A percentile compares a stretch with the other conserved stretches of the same genome.
Evolutionary conservation across 192 early-diverging fungal species (phyloP).

Genomic region (Dispira simplex): DNA sequence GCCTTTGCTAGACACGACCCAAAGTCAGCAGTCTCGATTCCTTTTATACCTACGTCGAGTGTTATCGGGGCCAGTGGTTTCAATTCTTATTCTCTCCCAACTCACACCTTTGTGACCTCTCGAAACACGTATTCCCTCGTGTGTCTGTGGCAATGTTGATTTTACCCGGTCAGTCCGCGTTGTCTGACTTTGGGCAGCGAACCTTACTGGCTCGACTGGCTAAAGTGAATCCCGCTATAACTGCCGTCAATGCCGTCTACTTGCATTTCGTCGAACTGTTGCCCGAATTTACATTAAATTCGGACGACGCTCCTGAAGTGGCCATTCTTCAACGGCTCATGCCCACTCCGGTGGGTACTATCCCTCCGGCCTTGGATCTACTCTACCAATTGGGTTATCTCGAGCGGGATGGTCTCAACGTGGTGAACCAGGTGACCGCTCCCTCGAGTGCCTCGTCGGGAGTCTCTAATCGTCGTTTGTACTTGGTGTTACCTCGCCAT

Average conservation of each 20-base stretch:
- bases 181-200: conserved; percentile 58
- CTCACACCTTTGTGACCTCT: too few species aligned
- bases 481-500: conserved; percentile 73
- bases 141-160: conserved; percentile 44
- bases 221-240: conserved; percentile 29
- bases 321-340: conserved; percentile 17
- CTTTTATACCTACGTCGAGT: too few species aligned
- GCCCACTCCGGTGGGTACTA: conserved; percentile 11
- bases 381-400: conserved; percentile 22
- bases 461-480: conserved; percentile 21
- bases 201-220: conserved; percentile 43
- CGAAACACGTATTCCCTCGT: too few species aligned
- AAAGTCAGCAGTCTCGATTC: too few species aligned
- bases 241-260: conserved; percentile 42
- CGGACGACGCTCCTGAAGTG: conserved; percentile 29
- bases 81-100: too few species aligned
- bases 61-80: too few species aligned
- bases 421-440: background rate
- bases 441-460: background rate
- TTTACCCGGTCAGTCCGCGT: conserved; percentile 66
- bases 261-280: conserved; percentile 59
- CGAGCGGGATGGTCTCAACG: conserved; percentile 14
- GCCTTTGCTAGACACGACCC: too few species aligned
- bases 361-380: conserved; percentile 15
- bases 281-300: conserved; percentile 20